Base-by-base conservation (phyloP, 345 rosid species). In the Citrus medica region DNA sequence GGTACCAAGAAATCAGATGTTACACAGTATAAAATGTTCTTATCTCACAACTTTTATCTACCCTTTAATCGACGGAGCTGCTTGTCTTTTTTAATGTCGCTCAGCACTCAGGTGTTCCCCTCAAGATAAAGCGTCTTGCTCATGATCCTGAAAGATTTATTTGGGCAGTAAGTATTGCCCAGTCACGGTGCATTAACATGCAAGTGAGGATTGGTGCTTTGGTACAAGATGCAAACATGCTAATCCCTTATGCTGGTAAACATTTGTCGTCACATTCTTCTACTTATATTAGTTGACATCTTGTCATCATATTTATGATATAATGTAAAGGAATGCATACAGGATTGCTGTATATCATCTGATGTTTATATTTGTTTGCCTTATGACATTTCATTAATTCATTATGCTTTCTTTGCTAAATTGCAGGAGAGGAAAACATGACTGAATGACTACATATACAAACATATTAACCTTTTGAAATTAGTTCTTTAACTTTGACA, bases 171-270 rank as follows among this genome's bases (percentile, higher is more conserved):
- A 78, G 91, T 71, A 87, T 95, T 32, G 98, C 92, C n/a, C 95
- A 95, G 71, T 87, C 98, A 79, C 88, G 97, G 60, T 86, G 96
- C 84, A 84, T 95, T 64, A 86, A 86, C 87, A 87, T 93, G 93
- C 89, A 89, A 83, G 79, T 93, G 74, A 93, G 99, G 83, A 78
- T 92, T 16, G 98, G 94, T 60, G 96, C 98, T 55, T 87, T 95
- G 59, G 83, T 87, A 81, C 99, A 93, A 88, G 94, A 95, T 78
- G 79, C 92, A 77, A 90, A 95, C 77, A 93, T 95, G 99, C 75
- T 95, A 78, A 82, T 95, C 79, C 97, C 99, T 81, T 95, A 95
- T 88, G 96, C 96, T 80, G 99, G 98, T 95, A 79, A 84, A 81
- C 24, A 74, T 69, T 37, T 66, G 48, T 73, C 64, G 33, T 60